phyloP scores from a whole-genome alignment of 805 yeast genomes.

The Metschnikowia picachoensis region DNA sequence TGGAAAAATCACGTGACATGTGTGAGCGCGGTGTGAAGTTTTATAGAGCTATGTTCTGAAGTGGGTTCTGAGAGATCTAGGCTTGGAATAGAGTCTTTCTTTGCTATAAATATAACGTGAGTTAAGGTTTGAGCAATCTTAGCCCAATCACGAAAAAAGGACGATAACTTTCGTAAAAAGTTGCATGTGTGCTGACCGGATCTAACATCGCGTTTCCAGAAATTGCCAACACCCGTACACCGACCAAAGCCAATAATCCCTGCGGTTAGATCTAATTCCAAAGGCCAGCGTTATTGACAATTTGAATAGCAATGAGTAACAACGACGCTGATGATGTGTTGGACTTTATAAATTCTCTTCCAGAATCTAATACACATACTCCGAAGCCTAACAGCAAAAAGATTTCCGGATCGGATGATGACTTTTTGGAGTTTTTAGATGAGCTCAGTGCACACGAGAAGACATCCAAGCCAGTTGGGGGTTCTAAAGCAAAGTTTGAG shows the following conservation, averaged over 20 bases:
- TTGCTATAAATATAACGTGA: no score
- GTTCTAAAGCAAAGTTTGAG: conserved; percentile 28
- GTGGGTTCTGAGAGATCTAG: no score
- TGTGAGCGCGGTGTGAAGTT: no score
- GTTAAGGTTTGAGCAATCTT: no score
- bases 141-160: no score
- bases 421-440: conserved; percentile 55
- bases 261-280: no score
- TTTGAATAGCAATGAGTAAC: conserved; percentile 9
- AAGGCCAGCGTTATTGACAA: no score
- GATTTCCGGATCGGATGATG: conserved; percentile 43
- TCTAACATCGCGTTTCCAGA: neutral
- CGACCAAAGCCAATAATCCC: neutral
- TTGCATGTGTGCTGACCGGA: no score
- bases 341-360: conserved; percentile 76
- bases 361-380: conserved; percentile 44
- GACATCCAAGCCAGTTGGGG: conserved; percentile 17
- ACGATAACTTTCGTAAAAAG: no score
- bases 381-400: conserved; percentile 11
- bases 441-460: conserved; percentile 65
- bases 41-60: no score
- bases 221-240: neutral
- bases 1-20: no score
- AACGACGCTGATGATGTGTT: conserved; percentile 68
- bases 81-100: no score